Base-by-base conservation (phyloP, 768 basidiomycete genomes). In the Pholiota microspora region DNA sequence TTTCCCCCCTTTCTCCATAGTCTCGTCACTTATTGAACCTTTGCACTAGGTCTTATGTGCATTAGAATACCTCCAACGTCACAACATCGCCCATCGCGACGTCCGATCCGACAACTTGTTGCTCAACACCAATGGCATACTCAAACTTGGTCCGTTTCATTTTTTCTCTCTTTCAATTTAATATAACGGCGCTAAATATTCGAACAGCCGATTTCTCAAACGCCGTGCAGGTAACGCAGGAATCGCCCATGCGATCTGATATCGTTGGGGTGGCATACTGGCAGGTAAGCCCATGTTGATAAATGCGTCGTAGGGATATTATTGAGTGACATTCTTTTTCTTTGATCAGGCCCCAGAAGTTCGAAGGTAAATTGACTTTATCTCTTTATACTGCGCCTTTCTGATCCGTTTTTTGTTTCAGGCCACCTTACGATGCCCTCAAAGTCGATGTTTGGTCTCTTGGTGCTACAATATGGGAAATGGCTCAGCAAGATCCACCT, bases 401-500 rank as follows among this genome's bases (percentile, higher is more conserved):
- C 13, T 24, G 24, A 42, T n/a, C 34, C 35, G 16, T 5, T 29
- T 8, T 42, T 4, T 32, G 49, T 21, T 31, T 23, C 51, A 88
- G 86, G 48, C 84, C 86, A 9, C 73, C 84, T 0, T 92, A 92
- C 62, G 77, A 92, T 61, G 80, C 84, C 1, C 77, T 90, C 38
- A 85, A 86, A 65, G 82, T 90, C 44, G 90, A 92, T 56, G 75
- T 86, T 0, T 92, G 89, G 89, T 90, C 89, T 0, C 73, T 91
- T 5, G 90, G 90, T 1, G 90, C 90, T 0, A 92, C 90, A 0
- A 78, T 89, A 0, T 92, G 90, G 90, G 90, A 92, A 64, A 78
- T 88, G 69, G 86, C 87, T 1, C 80, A 92, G 64, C 81, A 84
- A 5, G 75, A 81, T 49, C 90, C 90, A 4, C 90, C 90, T 0